phyloP scores from a whole-genome alignment of 257 asterid species.

The Datura wrightii region DNA sequence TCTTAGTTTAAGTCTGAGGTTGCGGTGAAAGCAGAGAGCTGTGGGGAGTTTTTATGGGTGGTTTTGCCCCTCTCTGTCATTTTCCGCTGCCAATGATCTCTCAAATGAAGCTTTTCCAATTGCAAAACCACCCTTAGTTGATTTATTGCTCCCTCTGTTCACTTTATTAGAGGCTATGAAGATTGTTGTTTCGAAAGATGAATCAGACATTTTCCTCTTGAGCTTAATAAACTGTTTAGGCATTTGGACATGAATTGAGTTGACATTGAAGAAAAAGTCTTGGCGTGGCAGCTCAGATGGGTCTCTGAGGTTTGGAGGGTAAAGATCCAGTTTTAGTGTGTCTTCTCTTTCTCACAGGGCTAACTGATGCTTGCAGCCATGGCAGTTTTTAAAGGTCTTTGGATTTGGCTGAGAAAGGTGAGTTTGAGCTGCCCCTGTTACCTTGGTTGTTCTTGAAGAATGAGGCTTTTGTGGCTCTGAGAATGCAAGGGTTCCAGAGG shows the following conservation, averaged over 20 bases:
- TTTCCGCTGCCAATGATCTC: slow-evolving; percentile 38
- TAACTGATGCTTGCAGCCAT: slow-evolving; percentile 1
- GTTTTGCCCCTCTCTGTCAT: slow-evolving; percentile 35
- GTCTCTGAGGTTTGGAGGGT: not conserved
- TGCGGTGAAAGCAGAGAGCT: not conserved
- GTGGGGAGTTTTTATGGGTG: slow-evolving; percentile 33
- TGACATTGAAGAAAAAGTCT: not conserved
- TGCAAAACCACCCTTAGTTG: not conserved
- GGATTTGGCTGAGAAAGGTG: not conserved
- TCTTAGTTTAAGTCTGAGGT: slow-evolving; percentile 37
- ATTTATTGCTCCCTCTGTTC: not conserved
- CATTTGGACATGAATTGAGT: not conserved
- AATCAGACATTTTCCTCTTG: not conserved
- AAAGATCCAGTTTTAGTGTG: not conserved
- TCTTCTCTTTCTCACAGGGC: not conserved
- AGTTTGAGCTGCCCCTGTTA: not conserved
- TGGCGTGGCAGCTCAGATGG: slow-evolving; percentile 22
- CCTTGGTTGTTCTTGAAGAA: slow-evolving; percentile 9
- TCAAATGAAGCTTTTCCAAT: not conserved
- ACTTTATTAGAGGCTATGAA: not conserved
- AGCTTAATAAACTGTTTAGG: not conserved
- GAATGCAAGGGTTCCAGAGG: not conserved
- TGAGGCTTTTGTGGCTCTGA: not conserved
- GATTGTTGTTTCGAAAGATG: not conserved
- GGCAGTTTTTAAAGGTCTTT: not conserved